Evolutionary conservation across 495 filamentous ascomycete genomes (phyloP).

Genomic region (Aspergillus sclerotioniger): DNA sequence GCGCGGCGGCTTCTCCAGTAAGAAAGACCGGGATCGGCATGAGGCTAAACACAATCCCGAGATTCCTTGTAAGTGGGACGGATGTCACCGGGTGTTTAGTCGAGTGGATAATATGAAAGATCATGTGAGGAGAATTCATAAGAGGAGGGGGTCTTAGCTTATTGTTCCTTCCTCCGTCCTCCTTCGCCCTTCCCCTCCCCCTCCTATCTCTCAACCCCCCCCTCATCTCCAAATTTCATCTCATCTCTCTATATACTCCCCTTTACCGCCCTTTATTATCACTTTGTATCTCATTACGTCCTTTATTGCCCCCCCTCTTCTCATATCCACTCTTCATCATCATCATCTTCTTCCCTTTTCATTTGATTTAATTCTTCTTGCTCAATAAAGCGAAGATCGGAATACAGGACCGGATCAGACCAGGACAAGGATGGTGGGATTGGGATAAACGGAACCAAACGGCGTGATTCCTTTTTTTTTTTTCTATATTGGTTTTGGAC

Average conservation of each 20-base stretch:
- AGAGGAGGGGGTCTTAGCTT: conserved; percentile 13
- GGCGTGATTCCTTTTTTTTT: no score
- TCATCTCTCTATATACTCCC: background rate
- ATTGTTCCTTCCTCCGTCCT: background rate
- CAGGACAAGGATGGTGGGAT: no score
- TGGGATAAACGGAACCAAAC: no score
- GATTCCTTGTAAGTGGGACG: conserved; percentile 56
- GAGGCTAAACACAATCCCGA: conserved; percentile 64
- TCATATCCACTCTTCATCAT: background rate
- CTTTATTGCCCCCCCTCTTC: no score
- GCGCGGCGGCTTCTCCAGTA: conserved; percentile 60
- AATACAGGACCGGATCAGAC: no score
- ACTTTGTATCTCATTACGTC: no score
- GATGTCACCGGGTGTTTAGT: conserved; percentile 59
- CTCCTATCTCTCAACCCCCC: no score
- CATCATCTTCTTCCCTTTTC: background rate
- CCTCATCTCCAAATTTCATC: no score
- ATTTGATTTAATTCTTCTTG: background rate
- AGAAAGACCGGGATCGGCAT: conserved; percentile 61
- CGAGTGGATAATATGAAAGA: conserved; percentile 65
- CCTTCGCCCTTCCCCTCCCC: no score
- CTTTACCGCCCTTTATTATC: no score
- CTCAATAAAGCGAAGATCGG: no score
- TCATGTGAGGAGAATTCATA: conserved; percentile 52
- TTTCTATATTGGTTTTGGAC: no score